Evolutionary conservation across 2,329 filamentous ascomycete species (phyloP).

Genomic region (Calonectria pteridis): DNA sequence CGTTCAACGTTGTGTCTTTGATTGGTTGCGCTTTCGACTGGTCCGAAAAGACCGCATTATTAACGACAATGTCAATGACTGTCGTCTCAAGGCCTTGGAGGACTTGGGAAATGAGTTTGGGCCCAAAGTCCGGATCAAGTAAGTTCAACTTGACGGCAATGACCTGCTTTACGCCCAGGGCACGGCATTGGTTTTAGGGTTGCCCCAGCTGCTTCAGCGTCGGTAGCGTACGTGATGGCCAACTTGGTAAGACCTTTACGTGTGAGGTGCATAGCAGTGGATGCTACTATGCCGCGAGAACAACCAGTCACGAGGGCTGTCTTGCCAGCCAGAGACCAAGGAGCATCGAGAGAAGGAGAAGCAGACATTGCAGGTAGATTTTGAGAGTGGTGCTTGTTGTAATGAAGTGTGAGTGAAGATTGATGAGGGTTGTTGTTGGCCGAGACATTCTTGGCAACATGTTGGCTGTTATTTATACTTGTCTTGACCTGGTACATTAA

Average conservation of each 20-base stretch:
- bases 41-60: not conserved
- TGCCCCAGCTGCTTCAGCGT: not conserved
- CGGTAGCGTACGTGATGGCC: constrained; percentile 17
- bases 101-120: not conserved
- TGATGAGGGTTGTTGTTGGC: not conserved
- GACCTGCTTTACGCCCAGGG: not conserved
- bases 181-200: not conserved
- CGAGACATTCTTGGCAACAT: not conserved
- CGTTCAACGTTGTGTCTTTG: not conserved
- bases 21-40: not conserved
- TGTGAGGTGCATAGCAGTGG: constrained; percentile 19
- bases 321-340: constrained; percentile 18
- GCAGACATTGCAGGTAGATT: not conserved
- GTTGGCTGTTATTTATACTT: not conserved
- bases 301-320: constrained; percentile 20
- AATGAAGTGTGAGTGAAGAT: not conserved
- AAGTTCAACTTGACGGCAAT: not conserved
- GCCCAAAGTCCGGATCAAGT: not conserved
- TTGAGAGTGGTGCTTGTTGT: not conserved
- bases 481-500: not conserved
- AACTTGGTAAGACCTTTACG: constrained; percentile 18
- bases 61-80: not conserved
- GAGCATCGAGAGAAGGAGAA: not conserved
- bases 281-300: constrained; percentile 20
- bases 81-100: not conserved